Evolutionary conservation across 2,329 filamentous ascomycete species (phyloP), one percentile per base, ranked within the genome.

Genomic region (Cylindrodendrum hubeiense): DNA sequence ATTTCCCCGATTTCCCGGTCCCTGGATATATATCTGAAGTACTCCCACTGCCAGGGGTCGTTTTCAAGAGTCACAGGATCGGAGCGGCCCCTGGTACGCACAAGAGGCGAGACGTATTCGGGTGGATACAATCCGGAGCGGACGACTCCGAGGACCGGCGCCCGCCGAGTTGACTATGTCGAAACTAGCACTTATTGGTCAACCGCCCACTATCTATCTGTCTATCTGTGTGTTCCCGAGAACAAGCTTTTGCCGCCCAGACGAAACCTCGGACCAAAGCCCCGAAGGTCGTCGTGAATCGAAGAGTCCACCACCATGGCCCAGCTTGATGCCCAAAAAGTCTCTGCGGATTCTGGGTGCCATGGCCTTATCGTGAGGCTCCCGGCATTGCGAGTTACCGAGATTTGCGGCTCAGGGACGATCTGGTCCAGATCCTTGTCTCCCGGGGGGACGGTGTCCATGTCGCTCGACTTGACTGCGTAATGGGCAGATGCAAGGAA

Each of bases 81-180:
- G 46, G 33, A 56, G 49, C 21, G 26, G 17, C 50, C 34, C 58
- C 52, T 54, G 51, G 52, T 30, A 10, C 24, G 13, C 12, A n/a
- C 4, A 49, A 24, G 37, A 47, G 46, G 21, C 12, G 21, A 46
- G 54, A 6, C 49, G 59, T 50, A 13, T 33, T 50, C 54, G 41
- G 51, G 60, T 67, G 67, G 65, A 60, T 33, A 49, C 53, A 21
- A 13, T 43, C 50, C 55, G 55, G 61, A 54, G 55, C 54, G 54
- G 60, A 50, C 54, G 49, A 37, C 60, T 68, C 67, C 67, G 67
- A 61, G 57, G 56, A 68, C 67, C 67, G 67, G 67, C 64, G 64
- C 52, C 49, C 12, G 50, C 67, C 64, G 65, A 53, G 26, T 58
- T 51, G 47, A 41, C 17, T 33, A 33, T 21, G 10, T 24, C 13